Conservation (phyloP, 352 stramenopile genomes). For the Globisporangium alternatum region DNA sequence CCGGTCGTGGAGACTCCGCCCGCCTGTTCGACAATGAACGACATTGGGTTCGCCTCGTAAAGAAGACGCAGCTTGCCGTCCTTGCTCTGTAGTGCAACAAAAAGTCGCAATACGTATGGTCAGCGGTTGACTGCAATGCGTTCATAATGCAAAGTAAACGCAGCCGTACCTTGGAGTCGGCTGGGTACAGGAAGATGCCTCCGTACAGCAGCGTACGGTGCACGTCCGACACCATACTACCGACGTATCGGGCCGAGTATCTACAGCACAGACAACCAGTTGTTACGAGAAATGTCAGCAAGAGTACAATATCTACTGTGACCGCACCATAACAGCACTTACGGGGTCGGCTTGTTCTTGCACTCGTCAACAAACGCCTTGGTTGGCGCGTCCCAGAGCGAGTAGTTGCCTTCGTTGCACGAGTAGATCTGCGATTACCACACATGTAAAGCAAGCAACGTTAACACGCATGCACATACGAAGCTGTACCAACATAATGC, state of each 20-base stretch:
- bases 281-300: neutral
- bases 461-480: neutral
- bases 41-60: slow-evolving; percentile 99
- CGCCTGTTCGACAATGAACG: slow-evolving; percentile 97
- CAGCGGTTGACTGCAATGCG: neutral
- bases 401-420: slow-evolving; percentile 98
- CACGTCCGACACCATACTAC: slow-evolving; percentile 98
- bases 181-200: slow-evolving; percentile 98
- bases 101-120: neutral
- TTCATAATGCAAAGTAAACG: slow-evolving; percentile 10
- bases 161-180: slow-evolving; percentile 88
- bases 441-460: neutral
- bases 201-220: slow-evolving; percentile 98
- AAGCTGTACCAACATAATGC: neutral
- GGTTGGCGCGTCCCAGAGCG: slow-evolving; percentile 94
- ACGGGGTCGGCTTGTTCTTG: slow-evolving; percentile 75
- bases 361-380: slow-evolving; percentile 85
- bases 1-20: slow-evolving; percentile 95
- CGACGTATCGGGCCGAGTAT: slow-evolving; percentile 96
- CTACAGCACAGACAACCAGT: slow-evolving; percentile 5
- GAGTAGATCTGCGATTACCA: slow-evolving; percentile 87
- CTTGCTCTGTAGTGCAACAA: slow-evolving; percentile 36
- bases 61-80: slow-evolving; percentile 96
- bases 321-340: slow-evolving; percentile 19
- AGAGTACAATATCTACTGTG: neutral